Conservation (phyloP, 768 basidiomycete species). For the Cystobasidium onofrii region DNA sequence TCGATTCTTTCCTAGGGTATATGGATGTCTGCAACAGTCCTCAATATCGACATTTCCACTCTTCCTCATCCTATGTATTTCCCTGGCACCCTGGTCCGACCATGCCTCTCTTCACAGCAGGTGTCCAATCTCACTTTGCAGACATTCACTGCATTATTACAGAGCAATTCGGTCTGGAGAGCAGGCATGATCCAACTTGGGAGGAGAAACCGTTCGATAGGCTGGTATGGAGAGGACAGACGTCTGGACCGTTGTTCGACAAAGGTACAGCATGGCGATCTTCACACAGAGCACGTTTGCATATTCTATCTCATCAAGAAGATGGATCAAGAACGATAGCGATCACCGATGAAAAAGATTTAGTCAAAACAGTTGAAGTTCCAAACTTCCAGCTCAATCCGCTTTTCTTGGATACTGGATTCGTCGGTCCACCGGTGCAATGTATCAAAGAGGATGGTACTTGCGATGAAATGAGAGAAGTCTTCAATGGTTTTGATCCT, state of each 20-base stretch:
- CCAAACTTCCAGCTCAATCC: slow-evolving; percentile 42
- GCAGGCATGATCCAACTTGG: slow-evolving; percentile 44
- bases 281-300: slow-evolving; percentile 42
- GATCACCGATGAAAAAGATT: slow-evolving; percentile 32
- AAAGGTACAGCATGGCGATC: slow-evolving; percentile 40
- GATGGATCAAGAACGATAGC: slow-evolving; percentile 35
- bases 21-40: slow-evolving; percentile 42
- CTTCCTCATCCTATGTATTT: slow-evolving; percentile 40
- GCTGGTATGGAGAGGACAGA: slow-evolving; percentile 49
- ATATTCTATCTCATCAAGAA: slow-evolving; percentile 40
- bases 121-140: slow-evolving; percentile 38
- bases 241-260: slow-evolving; percentile 45
- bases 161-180: slow-evolving; percentile 43
- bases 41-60: slow-evolving; percentile 42
- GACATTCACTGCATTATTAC: slow-evolving; percentile 43
- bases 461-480: slow-evolving; percentile 36
- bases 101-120: slow-evolving; percentile 40
- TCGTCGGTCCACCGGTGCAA: slow-evolving; percentile 42
- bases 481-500: slow-evolving; percentile 38
- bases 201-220: slow-evolving; percentile 47
- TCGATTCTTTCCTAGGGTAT: slow-evolving; percentile 37
- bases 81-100: slow-evolving; percentile 39
- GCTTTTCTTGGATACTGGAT: slow-evolving; percentile 41
- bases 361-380: slow-evolving; percentile 13
- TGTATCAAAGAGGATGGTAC: slow-evolving; percentile 40